These are phyloP conservation scores for Apiotrichum siamense DNA, from an alignment of 1,284 basidiomycete species.

Conservation along the genomic window DNA sequence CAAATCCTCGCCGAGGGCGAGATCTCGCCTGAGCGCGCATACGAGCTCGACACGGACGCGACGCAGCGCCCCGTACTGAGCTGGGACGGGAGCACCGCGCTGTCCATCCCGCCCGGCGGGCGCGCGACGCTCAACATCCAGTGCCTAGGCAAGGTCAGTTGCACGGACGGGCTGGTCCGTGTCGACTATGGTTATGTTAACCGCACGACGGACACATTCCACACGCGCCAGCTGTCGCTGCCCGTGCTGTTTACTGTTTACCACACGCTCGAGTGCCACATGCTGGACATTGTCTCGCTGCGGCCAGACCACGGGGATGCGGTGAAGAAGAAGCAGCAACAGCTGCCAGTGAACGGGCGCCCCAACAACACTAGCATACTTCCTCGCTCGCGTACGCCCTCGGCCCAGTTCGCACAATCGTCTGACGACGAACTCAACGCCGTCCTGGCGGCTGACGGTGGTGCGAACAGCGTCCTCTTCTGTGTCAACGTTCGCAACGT, in stretches of 20 bases:
- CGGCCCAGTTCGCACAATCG: constrained; percentile 15
- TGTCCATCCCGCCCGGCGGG: constrained; percentile 62
- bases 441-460: constrained; percentile 50
- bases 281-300: constrained; percentile 65
- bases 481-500: constrained; percentile 80
- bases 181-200: constrained; percentile 74
- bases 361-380: too few relatives aligned
- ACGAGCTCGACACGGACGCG: constrained; percentile 82
- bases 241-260: constrained; percentile 86
- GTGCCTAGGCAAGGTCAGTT: constrained; percentile 83
- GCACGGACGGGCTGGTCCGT: constrained; percentile 68
- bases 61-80: constrained; percentile 72
- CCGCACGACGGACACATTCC: constrained; percentile 54
- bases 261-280: constrained; percentile 78
- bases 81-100: constrained; percentile 55
- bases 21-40: constrained; percentile 72
- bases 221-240: constrained; percentile 74
- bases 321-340: neutral
- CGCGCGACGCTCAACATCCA: constrained; percentile 62
- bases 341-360: too few relatives aligned
- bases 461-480: constrained; percentile 72
- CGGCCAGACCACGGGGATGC: neutral
- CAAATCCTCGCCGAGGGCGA: constrained; percentile 71
- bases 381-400: too few relatives aligned
- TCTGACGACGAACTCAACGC: constrained; percentile 31